A percentile compares a stretch with the other conserved stretches of the same genome.
Evolutionary conservation across 1,284 basidiomycete genomes (phyloP).

Genomic region (Tremellales sp.): DNA sequence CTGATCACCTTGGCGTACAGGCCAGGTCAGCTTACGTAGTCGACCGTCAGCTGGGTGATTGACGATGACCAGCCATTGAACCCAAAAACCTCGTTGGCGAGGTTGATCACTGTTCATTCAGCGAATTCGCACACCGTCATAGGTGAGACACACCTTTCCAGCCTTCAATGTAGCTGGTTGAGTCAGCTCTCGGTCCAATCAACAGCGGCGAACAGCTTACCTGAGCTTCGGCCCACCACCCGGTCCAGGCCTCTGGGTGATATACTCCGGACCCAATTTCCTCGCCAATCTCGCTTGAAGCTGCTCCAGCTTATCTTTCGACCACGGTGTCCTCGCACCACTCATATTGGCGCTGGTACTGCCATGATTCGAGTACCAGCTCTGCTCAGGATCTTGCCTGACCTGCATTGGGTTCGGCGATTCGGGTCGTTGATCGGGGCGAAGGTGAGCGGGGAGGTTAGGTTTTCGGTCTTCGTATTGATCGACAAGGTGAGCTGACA

Average conservation of each 20-base stretch:
- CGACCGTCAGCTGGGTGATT: slow-evolving; percentile 69
- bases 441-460: slow-evolving; percentile 5
- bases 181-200: slow-evolving; percentile 1
- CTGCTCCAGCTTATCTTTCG: slow-evolving; percentile 62
- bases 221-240: slow-evolving; percentile 71
- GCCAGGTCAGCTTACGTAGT: slow-evolving; percentile 50
- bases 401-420: slow-evolving; percentile 4
- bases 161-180: slow-evolving; percentile 81
- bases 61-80: slow-evolving; percentile 96
- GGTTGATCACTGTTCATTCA: slow-evolving; percentile 63
- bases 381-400: slow-evolving; percentile 8
- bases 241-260: slow-evolving; percentile 84
- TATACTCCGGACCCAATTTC: slow-evolving; percentile 88
- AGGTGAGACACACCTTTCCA: slow-evolving; percentile 62
- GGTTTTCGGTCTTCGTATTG: slow-evolving; percentile 26
- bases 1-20: background rate
- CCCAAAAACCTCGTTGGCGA: slow-evolving; percentile 97
- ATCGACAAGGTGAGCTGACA: slow-evolving; percentile 33
- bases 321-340: slow-evolving; percentile 32
- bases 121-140: background rate
- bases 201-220: slow-evolving; percentile 21
- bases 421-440: background rate
- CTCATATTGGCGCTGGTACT: slow-evolving; percentile 1
- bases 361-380: slow-evolving; percentile 17
- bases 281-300: slow-evolving; percentile 79